Base-by-base conservation (phyloP, 257 asterid species). In the Solanum paucissectum region DNA sequence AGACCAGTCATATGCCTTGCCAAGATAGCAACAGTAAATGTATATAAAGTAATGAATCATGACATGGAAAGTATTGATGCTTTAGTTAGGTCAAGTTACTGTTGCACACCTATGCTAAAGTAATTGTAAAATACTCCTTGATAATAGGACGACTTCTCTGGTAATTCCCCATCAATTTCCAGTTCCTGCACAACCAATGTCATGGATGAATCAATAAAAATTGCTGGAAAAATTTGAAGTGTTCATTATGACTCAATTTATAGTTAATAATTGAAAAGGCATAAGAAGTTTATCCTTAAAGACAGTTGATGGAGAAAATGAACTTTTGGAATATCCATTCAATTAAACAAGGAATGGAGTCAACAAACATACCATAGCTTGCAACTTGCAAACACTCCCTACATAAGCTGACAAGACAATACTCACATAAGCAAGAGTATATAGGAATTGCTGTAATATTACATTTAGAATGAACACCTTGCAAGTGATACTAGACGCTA, bases 71-170 rank as follows among this genome's bases (percentile, higher is more conserved):
- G 68, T 46, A 81, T 33, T 46, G 29, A 81, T 81, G 68, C 68
- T 18, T 33, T 81, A 82, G 85, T 29, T 46, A 81, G 38, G 55
- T 14, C 44, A 82, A 81, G 44, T 82, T 82, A 46, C 29, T 79
- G 86, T 71, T 68, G 84, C 88, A 86, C 87, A 96, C 99, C 99
- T 92, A 96, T 94, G 97, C 99, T 96, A 93, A 96, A 96, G 92
- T 96, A 96, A 91, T 96, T 96, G 91, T 96, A 96, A 88, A 94
- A 95, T 84, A 96, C 98, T 87, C 99, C 99, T 90, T 95, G 93
- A 85, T 95, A 93, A 91, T 93, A 94, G 87, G 94, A 91, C 87
- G 88, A 90, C 90, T 90, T 93, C 88, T 95, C 98, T 5, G 99
- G 96, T 86, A 89, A 87, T 86, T 89, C 94, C 87, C 95, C 95